phyloP scores from a whole-genome alignment of 2,329 filamentous ascomycete genomes.

The Tolypocladium ovalisporum region DNA sequence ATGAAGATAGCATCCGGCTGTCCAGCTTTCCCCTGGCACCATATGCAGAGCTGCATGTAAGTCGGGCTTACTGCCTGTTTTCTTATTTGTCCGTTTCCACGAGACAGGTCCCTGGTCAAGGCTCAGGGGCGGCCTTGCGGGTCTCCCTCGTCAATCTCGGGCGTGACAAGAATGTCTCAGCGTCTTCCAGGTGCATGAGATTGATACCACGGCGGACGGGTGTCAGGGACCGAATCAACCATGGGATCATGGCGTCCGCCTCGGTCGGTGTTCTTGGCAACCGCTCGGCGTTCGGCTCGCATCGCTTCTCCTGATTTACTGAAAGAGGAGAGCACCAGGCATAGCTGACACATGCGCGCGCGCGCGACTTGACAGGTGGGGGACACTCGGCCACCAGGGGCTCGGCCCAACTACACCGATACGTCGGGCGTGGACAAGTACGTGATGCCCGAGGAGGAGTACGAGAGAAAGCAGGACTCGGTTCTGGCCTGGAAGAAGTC shows the following conservation, averaged over 20 bases:
- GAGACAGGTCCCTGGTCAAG: constrained; percentile 2
- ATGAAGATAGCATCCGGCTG: constrained; percentile 62
- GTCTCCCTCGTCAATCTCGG: background rate
- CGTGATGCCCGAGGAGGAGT: constrained; percentile 73
- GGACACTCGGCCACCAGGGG: constrained; percentile 66
- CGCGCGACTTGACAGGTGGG: constrained; percentile 45
- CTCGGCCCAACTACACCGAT: constrained; percentile 72
- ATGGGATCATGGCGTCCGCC: background rate
- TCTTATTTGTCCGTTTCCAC: constrained; percentile 5
- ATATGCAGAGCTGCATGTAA: constrained; percentile 72
- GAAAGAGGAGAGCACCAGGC: background rate
- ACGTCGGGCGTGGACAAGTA: constrained; percentile 79
- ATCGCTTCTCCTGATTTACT: background rate
- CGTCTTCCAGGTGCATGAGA: background rate
- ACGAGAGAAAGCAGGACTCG: constrained; percentile 75
- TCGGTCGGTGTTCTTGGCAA: constrained; percentile 10
- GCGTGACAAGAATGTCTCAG: constrained; percentile 2
- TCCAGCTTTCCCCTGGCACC: constrained; percentile 55
- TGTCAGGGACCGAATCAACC: background rate
- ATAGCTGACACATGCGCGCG: constrained; percentile 13
- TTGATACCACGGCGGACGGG: background rate
- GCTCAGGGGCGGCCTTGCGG: background rate
- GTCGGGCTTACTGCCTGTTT: constrained; percentile 24
- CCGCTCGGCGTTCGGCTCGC: background rate
- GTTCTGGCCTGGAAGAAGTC: constrained; percentile 92